These are phyloP conservation scores for Podaxis carcinomalis DNA, from an alignment of 768 basidiomycete genomes.

Conservation along the genomic window DNA sequence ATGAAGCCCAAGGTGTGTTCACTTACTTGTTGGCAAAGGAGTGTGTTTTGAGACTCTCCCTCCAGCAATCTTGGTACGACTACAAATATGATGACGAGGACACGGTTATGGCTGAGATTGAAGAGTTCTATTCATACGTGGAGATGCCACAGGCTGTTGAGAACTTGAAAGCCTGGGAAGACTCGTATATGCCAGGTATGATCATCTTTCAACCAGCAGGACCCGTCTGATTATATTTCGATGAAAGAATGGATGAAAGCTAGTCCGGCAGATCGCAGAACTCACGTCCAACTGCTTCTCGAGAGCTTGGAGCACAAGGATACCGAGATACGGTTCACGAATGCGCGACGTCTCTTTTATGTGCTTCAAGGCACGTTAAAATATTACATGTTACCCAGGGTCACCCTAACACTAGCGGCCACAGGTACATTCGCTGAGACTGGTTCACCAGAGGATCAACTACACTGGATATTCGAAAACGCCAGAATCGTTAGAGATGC, in stretches of 20 bases:
- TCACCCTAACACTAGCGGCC: not conserved
- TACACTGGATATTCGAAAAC: slow-evolving; percentile 95
- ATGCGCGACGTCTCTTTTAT: slow-evolving; percentile 85
- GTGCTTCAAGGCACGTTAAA: slow-evolving; percentile 74
- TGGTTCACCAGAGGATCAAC: slow-evolving; percentile 86
- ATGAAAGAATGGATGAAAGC: slow-evolving; percentile 73
- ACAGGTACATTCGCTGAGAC: slow-evolving; percentile 90
- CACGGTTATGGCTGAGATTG: slow-evolving; percentile 91
- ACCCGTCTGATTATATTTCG: not conserved
- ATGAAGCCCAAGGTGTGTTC: slow-evolving; percentile 70
- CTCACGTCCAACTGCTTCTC: slow-evolving; percentile 75
- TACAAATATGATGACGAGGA: slow-evolving; percentile 96
- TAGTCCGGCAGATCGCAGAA: slow-evolving; percentile 53
- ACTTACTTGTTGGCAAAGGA: not conserved
- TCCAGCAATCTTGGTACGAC: slow-evolving; percentile 82
- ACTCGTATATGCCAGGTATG: slow-evolving; percentile 72
- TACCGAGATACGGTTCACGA: slow-evolving; percentile 78
- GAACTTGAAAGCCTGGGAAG: slow-evolving; percentile 85
- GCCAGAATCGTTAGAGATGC: slow-evolving; percentile 79
- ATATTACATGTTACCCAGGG: not conserved
- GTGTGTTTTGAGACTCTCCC: not conserved
- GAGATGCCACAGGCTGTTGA: slow-evolving; percentile 90
- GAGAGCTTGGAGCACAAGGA: slow-evolving; percentile 87
- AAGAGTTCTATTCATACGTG: slow-evolving; percentile 97
- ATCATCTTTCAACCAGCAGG: not conserved